Evolutionary conservation across 495 filamentous ascomycete genomes (phyloP).

Genomic region (Aspergillus funiculosus): DNA sequence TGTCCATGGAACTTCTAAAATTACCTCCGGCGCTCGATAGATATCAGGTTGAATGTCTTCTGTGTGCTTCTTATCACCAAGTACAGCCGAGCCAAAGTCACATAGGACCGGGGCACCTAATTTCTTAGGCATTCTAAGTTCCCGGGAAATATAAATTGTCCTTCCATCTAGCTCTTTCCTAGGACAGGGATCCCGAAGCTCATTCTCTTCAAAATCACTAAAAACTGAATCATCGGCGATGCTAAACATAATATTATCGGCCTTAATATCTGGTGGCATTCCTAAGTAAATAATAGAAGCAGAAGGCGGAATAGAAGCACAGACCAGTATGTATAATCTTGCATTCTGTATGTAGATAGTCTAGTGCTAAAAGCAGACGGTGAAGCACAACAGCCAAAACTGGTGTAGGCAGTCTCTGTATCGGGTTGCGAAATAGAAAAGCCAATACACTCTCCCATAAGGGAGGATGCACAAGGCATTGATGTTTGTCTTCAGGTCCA

Average conservation of each 20-base stretch:
- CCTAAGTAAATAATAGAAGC: conserved; percentile 1
- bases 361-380: conserved; percentile 36
- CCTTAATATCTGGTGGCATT: conserved; percentile 30
- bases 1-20: conserved; percentile 35
- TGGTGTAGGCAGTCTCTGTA: conserved; percentile 21
- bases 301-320: not conserved
- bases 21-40: conserved; percentile 41
- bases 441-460: conserved; percentile 37
- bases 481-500: conserved; percentile 34
- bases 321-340: conserved; percentile 42
- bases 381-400: conserved; percentile 22
- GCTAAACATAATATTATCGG: conserved; percentile 35
- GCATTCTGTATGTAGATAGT: conserved; percentile 43
- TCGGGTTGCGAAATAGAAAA: conserved; percentile 30
- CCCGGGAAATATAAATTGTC: conserved; percentile 26
- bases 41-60: conserved; percentile 31
- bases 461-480: conserved; percentile 39
- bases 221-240: conserved; percentile 33
- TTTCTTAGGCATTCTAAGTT: conserved; percentile 19
- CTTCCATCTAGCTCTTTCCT: conserved; percentile 26
- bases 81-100: conserved; percentile 28
- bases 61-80: conserved; percentile 12
- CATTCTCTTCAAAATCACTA: conserved; percentile 21
- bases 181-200: conserved; percentile 26
- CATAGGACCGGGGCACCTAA: conserved; percentile 23